Conservation (phyloP, 2,329 filamentous ascomycete genomes). For the Phialophora verrucosa region DNA sequence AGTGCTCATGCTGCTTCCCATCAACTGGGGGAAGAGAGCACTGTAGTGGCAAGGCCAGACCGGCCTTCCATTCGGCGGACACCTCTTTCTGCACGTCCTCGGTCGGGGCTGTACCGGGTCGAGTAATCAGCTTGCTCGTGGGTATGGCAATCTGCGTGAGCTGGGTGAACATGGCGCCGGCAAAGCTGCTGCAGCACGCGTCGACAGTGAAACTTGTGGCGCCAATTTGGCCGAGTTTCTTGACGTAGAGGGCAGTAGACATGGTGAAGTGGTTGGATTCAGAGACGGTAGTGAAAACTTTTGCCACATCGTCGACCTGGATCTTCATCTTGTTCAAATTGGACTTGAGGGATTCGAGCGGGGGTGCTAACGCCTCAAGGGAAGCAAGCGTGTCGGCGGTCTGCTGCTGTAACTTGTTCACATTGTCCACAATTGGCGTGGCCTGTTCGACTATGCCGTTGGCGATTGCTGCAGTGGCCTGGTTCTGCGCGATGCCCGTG, state of each 20-base stretch:
- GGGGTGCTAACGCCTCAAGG: background rate
- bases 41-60: background rate
- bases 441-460: constrained; percentile 4
- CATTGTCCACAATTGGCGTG: background rate
- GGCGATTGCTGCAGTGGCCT: background rate
- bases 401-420: background rate
- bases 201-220: background rate
- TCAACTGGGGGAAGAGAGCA: constrained; percentile 1
- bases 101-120: background rate
- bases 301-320: background rate
- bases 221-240: background rate
- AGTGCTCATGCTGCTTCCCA: background rate
- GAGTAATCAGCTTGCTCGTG: background rate
- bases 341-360: background rate
- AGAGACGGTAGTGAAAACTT: background rate
- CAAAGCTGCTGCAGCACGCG: background rate
- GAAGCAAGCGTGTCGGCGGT: background rate
- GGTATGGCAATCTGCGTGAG: background rate
- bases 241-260: background rate
- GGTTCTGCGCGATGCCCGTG: background rate
- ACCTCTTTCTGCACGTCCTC: background rate
- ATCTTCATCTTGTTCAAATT: background rate
- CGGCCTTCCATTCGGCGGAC: background rate
- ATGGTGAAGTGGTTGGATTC: background rate
- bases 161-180: background rate